Conservation (phyloP, 2,329 filamentous ascomycete genomes). For the Aspergillus thermomutatus region DNA sequence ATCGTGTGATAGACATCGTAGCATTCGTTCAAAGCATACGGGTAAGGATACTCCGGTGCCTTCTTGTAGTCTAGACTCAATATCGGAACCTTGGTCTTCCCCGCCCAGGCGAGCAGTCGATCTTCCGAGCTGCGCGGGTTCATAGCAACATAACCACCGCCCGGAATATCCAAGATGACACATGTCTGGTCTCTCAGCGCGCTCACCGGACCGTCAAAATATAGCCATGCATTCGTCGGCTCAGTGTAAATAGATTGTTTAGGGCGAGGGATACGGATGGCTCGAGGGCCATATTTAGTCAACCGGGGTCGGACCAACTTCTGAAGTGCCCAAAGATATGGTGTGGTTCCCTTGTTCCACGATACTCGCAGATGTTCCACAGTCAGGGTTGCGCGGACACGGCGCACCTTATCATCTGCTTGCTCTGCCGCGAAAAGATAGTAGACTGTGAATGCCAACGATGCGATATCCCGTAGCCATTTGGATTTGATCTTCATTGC, state of each 20-base stretch:
- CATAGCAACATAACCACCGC: slow-evolving; percentile 96
- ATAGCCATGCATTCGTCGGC: slow-evolving; percentile 82
- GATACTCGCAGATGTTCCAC: slow-evolving; percentile 87
- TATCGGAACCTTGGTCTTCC: slow-evolving; percentile 81
- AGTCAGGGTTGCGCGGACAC: slow-evolving; percentile 80
- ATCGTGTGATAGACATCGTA: slow-evolving; percentile 80
- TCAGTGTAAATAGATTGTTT: slow-evolving; percentile 76
- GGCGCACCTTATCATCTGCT: slow-evolving; percentile 93
- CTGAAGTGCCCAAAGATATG: slow-evolving; percentile 73
- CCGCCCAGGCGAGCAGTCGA: slow-evolving; percentile 88
- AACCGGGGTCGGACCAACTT: slow-evolving; percentile 72
- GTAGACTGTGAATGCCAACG: slow-evolving; percentile 80
- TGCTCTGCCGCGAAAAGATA: slow-evolving; percentile 91
- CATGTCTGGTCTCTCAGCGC: slow-evolving; percentile 73
- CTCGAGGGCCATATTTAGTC: slow-evolving; percentile 75
- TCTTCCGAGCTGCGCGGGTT: slow-evolving; percentile 91
- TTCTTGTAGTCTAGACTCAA: slow-evolving; percentile 89
- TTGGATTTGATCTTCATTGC: slow-evolving; percentile 86
- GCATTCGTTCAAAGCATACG: slow-evolving; percentile 81
- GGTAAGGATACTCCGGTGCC: slow-evolving; percentile 79
- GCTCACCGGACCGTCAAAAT: slow-evolving; percentile 83
- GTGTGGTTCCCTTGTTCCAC: slow-evolving; percentile 92
- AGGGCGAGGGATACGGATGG: slow-evolving; percentile 80
- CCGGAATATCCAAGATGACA: slow-evolving; percentile 83
- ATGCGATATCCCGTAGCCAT: slow-evolving; percentile 77